These are phyloP conservation scores for Diplodia mutila DNA, from an alignment of 2,329 filamentous ascomycete genomes.

Conservation along the genomic window DNA sequence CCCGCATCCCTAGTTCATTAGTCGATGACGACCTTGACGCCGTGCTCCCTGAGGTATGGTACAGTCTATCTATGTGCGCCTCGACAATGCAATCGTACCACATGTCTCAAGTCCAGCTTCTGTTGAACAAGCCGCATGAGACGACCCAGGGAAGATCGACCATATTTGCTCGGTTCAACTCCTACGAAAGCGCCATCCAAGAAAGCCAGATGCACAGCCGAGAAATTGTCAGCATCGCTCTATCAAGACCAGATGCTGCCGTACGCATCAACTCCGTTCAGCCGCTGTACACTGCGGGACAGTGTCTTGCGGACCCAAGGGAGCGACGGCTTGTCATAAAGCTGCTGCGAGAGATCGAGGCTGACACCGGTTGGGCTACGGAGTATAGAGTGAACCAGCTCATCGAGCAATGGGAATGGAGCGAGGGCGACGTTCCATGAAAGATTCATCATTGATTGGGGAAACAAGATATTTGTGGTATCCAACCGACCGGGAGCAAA, in stretches of 20 bases:
- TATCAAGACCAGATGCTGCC: constrained; percentile 59
- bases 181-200: constrained; percentile 60
- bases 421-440: constrained; percentile 23
- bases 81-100: constrained; percentile 69
- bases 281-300: constrained; percentile 64
- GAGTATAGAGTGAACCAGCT: constrained; percentile 63
- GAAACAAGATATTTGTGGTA: neutral
- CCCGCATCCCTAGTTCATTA: constrained; percentile 33
- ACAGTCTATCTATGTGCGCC: constrained; percentile 65
- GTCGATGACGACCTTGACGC: constrained; percentile 38
- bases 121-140: constrained; percentile 63
- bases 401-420: constrained; percentile 49
- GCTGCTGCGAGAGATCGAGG: constrained; percentile 62
- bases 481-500: neutral
- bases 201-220: constrained; percentile 61
- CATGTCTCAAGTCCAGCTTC: constrained; percentile 64
- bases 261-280: constrained; percentile 63
- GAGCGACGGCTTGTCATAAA: constrained; percentile 61
- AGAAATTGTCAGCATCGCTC: constrained; percentile 65
- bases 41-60: constrained; percentile 64
- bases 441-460: neutral
- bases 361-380: constrained; percentile 67
- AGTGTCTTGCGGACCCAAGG: constrained; percentile 58
- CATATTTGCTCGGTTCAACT: constrained; percentile 58
- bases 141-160: constrained; percentile 57